phyloP scores from a whole-genome alignment of 352 stramenopile species.

The Pythium phragmitis region DNA sequence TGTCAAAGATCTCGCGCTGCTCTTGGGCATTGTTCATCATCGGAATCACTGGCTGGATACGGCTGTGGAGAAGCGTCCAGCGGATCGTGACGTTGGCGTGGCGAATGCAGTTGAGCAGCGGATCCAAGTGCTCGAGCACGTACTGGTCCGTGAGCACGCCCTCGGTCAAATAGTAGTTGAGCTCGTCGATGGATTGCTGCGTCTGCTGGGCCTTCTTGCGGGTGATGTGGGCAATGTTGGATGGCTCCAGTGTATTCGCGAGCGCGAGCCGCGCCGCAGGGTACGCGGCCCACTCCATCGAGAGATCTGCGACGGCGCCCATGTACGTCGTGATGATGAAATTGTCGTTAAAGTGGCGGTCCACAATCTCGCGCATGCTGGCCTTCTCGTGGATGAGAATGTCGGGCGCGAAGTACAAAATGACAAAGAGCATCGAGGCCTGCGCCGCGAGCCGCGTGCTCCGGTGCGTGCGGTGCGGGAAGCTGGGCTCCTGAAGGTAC shows the following conservation, averaged over 20 bases:
- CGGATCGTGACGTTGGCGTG: constrained; percentile 92
- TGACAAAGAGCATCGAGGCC: constrained; percentile 94
- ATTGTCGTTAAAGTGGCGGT: constrained; percentile 96
- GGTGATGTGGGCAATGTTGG: constrained; percentile 89
- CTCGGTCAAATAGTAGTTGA: constrained; percentile 91
- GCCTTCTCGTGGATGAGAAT: constrained; percentile 91
- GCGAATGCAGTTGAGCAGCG: constrained; percentile 90
- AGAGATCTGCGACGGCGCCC: constrained; percentile 92
- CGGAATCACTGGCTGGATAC: constrained; percentile 78
- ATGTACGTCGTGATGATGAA: constrained; percentile 96
- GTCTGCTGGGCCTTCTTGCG: constrained; percentile 88
- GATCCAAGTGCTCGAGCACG: constrained; percentile 91
- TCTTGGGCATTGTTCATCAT: constrained; percentile 87
- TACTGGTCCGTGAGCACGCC: constrained; percentile 92
- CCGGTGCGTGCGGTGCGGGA: constrained; percentile 91
- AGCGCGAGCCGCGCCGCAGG: constrained; percentile 88
- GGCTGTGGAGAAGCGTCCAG: constrained; percentile 95
- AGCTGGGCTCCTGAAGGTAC: constrained; percentile 90
- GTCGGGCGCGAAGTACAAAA: constrained; percentile 93
- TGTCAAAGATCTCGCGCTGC: constrained; percentile 82
- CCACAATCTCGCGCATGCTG: constrained; percentile 94
- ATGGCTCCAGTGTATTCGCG: constrained; percentile 82
- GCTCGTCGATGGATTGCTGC: constrained; percentile 81
- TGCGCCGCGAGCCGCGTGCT: constrained; percentile 90
- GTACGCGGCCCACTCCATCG: constrained; percentile 91